phyloP scores from a whole-genome alignment of 805 yeast species.

The Middelhovenomyces tepae region DNA sequence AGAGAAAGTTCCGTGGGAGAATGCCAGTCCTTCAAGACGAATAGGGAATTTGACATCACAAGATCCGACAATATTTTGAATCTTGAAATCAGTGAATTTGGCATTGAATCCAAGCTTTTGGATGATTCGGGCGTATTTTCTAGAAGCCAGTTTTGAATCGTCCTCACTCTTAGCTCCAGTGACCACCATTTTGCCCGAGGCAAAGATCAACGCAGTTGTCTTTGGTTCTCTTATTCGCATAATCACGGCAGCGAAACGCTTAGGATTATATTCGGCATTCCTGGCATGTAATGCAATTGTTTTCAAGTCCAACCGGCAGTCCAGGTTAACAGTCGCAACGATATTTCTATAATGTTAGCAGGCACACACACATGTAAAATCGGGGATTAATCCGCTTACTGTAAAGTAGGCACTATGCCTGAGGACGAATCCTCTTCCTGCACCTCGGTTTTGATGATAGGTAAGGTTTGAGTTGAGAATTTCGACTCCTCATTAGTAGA shows the following conservation, averaged over 20 bases:
- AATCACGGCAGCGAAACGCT: slow-evolving; percentile 96
- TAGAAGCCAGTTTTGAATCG: slow-evolving; percentile 94
- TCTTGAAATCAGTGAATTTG: slow-evolving; percentile 94
- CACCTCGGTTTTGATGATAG: slow-evolving; percentile 14
- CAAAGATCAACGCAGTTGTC: slow-evolving; percentile 94
- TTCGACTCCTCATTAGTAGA: slow-evolving; percentile 9
- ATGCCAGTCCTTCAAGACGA: slow-evolving; percentile 93
- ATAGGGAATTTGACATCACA: slow-evolving; percentile 98
- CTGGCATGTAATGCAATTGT: slow-evolving; percentile 98
- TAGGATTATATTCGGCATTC: slow-evolving; percentile 96
- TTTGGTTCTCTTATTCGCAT: slow-evolving; percentile 99
- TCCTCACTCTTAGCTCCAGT: slow-evolving; percentile 99
- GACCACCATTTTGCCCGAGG: slow-evolving; percentile 98
- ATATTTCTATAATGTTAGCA: slow-evolving; percentile 52
- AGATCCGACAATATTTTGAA: slow-evolving; percentile 96
- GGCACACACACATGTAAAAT: not conserved
- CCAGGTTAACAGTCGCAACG: slow-evolving; percentile 95
- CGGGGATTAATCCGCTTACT: slow-evolving; percentile 17
- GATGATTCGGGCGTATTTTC: slow-evolving; percentile 96
- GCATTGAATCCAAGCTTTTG: slow-evolving; percentile 98
- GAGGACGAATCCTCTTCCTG: slow-evolving; percentile 68
- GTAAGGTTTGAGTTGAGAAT: slow-evolving; percentile 9
- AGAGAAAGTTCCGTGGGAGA: slow-evolving; percentile 97
- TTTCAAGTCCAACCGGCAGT: slow-evolving; percentile 89
- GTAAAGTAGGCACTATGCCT: slow-evolving; percentile 89